Percentiles rank a stretch among this genome's conserved stretches.
These are phyloP conservation scores for Nicotiana tabacum DNA, from an alignment of 257 asterid species.

Conservation along the genomic window DNA sequence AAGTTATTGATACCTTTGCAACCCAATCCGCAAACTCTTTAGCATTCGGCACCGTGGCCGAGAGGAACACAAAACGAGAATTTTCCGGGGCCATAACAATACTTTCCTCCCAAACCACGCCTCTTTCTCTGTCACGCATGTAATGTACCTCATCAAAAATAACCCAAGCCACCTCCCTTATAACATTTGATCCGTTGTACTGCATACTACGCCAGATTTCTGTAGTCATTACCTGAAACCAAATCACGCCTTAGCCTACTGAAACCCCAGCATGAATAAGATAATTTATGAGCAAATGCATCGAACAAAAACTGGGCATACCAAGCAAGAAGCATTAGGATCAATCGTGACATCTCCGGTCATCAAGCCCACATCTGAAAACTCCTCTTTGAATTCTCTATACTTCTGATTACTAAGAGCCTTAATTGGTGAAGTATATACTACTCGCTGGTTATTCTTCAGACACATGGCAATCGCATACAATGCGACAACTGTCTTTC, in stretches of 20 bases:
- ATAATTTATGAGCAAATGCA: neutral
- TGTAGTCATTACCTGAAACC: conserved; percentile 90
- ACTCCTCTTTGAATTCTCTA: conserved; percentile 96
- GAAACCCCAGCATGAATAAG: neutral
- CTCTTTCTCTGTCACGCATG: conserved; percentile 97
- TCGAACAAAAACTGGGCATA: conserved; percentile 30
- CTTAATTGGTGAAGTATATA: conserved; percentile 91
- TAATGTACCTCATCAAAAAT: conserved; percentile 97
- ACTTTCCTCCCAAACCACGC: conserved; percentile 99
- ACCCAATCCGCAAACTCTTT: conserved; percentile 98
- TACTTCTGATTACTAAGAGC: conserved; percentile 96
- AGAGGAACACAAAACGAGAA: conserved; percentile 82
- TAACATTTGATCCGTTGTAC: conserved; percentile 93
- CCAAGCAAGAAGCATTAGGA: conserved; percentile 97
- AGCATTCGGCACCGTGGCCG: conserved; percentile 94
- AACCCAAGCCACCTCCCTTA: conserved; percentile 94
- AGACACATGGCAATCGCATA: conserved; percentile 91
- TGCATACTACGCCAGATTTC: conserved; percentile 99
- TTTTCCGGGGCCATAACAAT: conserved; percentile 93
- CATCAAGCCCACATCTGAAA: conserved; percentile 98
- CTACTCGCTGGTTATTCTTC: conserved; percentile 77
- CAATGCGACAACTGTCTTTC: conserved; percentile 92
- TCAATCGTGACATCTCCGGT: conserved; percentile 98
- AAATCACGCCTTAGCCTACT: conserved; percentile 14
- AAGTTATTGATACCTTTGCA: conserved; percentile 69